Evolutionary conservation across 129 eudicot genomes (phyloP).

Genomic region (Flaveria sonorensis): DNA sequence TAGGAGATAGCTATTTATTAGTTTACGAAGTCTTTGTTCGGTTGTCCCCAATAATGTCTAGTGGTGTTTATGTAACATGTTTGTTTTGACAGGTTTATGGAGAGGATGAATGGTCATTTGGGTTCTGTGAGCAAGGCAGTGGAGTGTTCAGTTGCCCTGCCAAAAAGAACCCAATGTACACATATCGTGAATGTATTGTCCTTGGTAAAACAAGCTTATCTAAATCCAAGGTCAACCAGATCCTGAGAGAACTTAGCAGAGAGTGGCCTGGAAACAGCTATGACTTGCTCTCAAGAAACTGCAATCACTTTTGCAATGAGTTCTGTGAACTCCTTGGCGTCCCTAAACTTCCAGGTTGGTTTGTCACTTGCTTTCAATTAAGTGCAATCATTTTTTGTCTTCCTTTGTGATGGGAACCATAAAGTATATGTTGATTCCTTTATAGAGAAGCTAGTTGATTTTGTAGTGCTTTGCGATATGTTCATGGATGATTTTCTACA

Average conservation of each 20-base stretch:
- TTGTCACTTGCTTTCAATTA: conserved; percentile 20
- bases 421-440: neutral
- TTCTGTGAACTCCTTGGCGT: conserved; percentile 86
- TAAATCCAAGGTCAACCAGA: conserved; percentile 73
- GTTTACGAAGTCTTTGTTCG: neutral
- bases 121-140: conserved; percentile 84
- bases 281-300: conserved; percentile 81
- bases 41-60: neutral
- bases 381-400: neutral
- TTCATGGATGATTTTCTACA: neutral
- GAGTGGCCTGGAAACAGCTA: conserved; percentile 95
- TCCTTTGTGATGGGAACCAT: neutral
- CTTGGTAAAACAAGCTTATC: conserved; percentile 77
- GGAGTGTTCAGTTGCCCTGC: conserved; percentile 97
- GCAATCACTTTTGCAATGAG: conserved; percentile 96
- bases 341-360: conserved; percentile 82
- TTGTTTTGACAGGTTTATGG: conserved; percentile 65
- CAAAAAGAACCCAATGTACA: conserved; percentile 84
- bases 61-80: conserved; percentile 6
- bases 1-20: neutral
- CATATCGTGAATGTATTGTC: conserved; percentile 79
- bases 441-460: neutral
- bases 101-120: conserved; percentile 97
- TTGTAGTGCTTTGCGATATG: conserved; percentile 16
- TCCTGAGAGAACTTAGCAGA: conserved; percentile 80